These are phyloP conservation scores for Choiromyces venosus DNA, from an alignment of 495 filamentous ascomycete species.

Conservation along the genomic window DNA sequence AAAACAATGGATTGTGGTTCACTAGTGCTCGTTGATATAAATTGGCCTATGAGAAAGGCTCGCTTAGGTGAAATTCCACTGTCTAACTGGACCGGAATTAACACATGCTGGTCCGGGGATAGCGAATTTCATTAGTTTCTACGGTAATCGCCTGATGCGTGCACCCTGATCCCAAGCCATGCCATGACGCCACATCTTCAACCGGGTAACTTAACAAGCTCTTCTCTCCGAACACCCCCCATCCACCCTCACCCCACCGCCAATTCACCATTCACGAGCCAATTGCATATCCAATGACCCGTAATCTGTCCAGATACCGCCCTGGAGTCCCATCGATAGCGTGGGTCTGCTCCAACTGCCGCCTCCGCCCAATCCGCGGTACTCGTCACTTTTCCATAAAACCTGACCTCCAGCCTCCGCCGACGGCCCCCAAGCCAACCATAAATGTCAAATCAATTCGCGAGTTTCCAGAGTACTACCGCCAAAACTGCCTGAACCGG, in stretches of 20 bases:
- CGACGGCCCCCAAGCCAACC: slow-evolving; percentile 71
- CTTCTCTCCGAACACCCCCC: background rate
- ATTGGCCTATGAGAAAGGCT: too few relatives aligned
- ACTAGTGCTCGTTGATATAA: too few relatives aligned
- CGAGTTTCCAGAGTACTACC: slow-evolving; percentile 68
- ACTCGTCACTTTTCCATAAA: background rate
- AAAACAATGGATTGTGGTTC: too few relatives aligned
- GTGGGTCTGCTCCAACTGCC: background rate
- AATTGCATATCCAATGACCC: background rate
- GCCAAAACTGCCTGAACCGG: slow-evolving; percentile 72
- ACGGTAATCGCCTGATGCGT: too few relatives aligned
- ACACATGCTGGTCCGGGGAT: too few relatives aligned
- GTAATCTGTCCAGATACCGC: background rate
- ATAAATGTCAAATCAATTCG: slow-evolving; percentile 87
- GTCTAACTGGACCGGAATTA: too few relatives aligned
- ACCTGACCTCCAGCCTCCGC: slow-evolving; percentile 43
- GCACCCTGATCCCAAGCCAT: too few relatives aligned
- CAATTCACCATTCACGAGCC: background rate
- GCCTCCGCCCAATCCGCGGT: background rate
- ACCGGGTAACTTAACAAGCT: background rate
- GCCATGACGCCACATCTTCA: background rate
- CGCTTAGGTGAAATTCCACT: too few relatives aligned
- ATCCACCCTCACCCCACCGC: background rate
- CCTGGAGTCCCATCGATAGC: background rate
- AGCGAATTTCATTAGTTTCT: too few relatives aligned